Evolutionary conservation across 768 basidiomycete genomes (phyloP), one percentile per base, ranked within the genome.

Genomic region (Hygrocybe coccinea): DNA sequence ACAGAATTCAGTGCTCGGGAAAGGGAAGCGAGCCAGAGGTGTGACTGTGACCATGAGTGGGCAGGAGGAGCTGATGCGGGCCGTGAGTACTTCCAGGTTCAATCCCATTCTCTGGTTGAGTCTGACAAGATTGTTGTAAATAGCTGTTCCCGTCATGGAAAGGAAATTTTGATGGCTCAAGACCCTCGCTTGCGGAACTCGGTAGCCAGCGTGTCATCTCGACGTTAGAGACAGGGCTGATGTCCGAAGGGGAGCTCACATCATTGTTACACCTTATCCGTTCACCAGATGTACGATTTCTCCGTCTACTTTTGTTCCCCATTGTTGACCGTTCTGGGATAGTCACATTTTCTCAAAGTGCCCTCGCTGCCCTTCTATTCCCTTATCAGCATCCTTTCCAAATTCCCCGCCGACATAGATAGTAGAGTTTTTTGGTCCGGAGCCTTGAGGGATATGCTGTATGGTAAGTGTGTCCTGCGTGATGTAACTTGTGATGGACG

Each of bases 271-370:
- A 84, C 58, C 79, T 92, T 34, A 85, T 93, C 62, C 81, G 82
- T 57, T 83, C 85, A 25, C 89, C 88, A 1, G 87, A 90, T 67
- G 89, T 89, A 63, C 65, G 85, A 60, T 4, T 7, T 37, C 46
- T 48, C 59, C n/a, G 14, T 34, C 52, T 36, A 5, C 34, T 25
- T 45, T 9, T 14, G 24, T 22, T 34, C 25, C 2, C 21, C 45
- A 21, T 29, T 44, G 6, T 15, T 73, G n/a, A 67, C 49, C 29
- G 15, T 9, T 22, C 35, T 56, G 51, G 8, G 29, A 1, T 61
- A 91, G 88, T 85, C 88, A 15, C 91, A 90, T 66, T 93, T 92
- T 75, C 74, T 93, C 62, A 93, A 93, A 73, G 87, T 87, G 24
- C 85, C 89, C 2, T 85, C 81, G 2, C 76, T 93, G 43, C 91